Conservation (phyloP, 164 flowering plant genomes). For the Vitis rupestris region DNA sequence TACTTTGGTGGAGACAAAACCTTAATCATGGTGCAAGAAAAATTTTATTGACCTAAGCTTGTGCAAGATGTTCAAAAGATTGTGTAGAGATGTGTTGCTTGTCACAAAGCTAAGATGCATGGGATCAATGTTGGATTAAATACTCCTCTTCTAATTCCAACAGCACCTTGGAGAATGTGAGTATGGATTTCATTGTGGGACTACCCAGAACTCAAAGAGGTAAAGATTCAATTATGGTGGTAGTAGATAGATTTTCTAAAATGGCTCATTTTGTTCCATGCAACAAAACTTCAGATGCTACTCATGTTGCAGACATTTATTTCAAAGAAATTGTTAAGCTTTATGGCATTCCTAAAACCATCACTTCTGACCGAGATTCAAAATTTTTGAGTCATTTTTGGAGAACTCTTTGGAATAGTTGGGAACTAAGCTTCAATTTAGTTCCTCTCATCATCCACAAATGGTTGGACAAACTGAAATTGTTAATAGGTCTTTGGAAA, state of each 20-base stretch:
- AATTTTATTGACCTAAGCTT: conserved; percentile 1
- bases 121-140: neutral
- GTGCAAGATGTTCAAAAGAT: neutral
- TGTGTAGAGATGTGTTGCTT: neutral
- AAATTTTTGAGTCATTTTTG: neutral
- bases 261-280: conserved; percentile 3
- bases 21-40: too few species aligned
- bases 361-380: too few species aligned
- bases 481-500: conserved; percentile 4
- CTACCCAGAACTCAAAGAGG: neutral
- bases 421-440: neutral
- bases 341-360: neutral
- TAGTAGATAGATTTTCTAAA: neutral
- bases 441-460: too few species aligned
- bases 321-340: neutral
- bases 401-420: neutral
- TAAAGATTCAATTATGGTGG: conserved; percentile 4
- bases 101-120: neutral
- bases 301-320: neutral
- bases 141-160: neutral
- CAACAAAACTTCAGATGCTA: neutral
- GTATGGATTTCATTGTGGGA: conserved; percentile 2
- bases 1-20: neutral
- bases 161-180: conserved; percentile 2
- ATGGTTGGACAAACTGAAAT: conserved; percentile 6